A percentile compares a stretch with the other conserved stretches of the same genome.
phyloP scores from a whole-genome alignment of 176 grass and related monocot species.

The Tillandsia fasciculata region DNA sequence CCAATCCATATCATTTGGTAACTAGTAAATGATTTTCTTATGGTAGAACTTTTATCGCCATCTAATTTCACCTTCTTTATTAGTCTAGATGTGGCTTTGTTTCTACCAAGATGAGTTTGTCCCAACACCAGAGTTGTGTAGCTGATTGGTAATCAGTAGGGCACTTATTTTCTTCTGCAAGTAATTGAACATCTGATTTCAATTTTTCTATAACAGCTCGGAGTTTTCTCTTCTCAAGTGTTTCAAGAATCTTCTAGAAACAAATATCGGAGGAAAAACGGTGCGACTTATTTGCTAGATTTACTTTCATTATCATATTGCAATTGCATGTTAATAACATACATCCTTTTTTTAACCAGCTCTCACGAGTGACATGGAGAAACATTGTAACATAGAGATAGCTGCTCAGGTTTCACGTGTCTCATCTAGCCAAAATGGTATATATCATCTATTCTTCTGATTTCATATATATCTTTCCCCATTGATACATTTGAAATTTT shows the following conservation, averaged over 20 bases:
- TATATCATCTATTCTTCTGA: constrained; percentile 1
- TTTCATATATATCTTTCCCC: not conserved
- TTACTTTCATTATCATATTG: constrained; percentile 14
- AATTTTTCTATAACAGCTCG: constrained; percentile 41
- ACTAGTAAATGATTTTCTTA: constrained; percentile 18
- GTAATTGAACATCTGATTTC: no score
- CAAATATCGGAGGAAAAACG: constrained; percentile 61
- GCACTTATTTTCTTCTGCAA: no score
- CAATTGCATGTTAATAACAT: constrained; percentile 24
- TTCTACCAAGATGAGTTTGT: not conserved
- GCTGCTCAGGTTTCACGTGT: constrained; percentile 70
- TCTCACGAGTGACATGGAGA: constrained; percentile 91
- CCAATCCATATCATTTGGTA: constrained; percentile 99
- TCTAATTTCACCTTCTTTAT: not conserved
- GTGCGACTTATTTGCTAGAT: constrained; percentile 31
- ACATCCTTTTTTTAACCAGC: constrained; percentile 39
- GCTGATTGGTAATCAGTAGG: no score
- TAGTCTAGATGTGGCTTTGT: constrained; percentile 2
- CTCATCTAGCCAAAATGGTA: constrained; percentile 82
- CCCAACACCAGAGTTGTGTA: not conserved
- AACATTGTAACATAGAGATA: constrained; percentile 93
- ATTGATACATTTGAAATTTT: not conserved
- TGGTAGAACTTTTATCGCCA: constrained; percentile 5
- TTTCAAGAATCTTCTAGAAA: constrained; percentile 80
- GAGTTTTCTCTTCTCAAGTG: constrained; percentile 91